Conservation (phyloP, 2,329 filamentous ascomycete species). For the Hypoxylon sp. region DNA sequence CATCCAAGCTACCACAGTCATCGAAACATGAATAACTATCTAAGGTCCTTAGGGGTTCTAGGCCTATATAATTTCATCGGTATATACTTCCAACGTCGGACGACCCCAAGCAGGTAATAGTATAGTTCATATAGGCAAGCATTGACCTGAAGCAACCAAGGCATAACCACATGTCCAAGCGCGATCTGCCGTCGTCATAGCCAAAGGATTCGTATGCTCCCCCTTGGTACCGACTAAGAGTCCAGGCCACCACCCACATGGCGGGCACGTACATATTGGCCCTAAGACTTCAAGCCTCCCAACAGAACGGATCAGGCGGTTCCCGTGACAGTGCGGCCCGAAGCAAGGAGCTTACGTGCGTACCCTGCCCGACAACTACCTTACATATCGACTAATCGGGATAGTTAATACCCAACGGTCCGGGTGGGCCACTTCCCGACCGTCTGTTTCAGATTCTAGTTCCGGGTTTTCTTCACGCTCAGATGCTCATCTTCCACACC, state of each 20-base stretch:
- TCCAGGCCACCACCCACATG: background rate
- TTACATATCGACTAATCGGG: background rate
- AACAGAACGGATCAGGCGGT: constrained; percentile 8
- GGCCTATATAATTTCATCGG: background rate
- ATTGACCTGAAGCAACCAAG: background rate
- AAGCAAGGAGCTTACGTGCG: constrained; percentile 18
- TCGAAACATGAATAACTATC: background rate
- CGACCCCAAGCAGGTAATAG: background rate
- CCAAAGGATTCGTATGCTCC: background rate
- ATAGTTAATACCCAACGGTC: background rate
- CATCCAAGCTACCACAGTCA: background rate
- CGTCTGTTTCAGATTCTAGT: constrained; percentile 4
- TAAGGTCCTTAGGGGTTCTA: background rate
- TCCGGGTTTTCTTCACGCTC: background rate
- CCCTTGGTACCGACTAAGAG: constrained; percentile 1
- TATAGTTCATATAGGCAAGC: constrained; percentile 2
- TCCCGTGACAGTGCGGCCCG: constrained; percentile 9
- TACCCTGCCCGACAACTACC: background rate
- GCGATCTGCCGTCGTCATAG: background rate
- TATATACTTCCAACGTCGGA: background rate
- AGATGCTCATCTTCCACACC: background rate
- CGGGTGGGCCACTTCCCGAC: background rate
- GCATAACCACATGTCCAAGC: background rate
- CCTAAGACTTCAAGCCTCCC: background rate
- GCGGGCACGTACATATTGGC: constrained; percentile 7